A percentile compares a stretch with the other conserved stretches of the same genome.
Conservation (phyloP, 73 alveolate genomes). For the Stentor roeselii region DNA sequence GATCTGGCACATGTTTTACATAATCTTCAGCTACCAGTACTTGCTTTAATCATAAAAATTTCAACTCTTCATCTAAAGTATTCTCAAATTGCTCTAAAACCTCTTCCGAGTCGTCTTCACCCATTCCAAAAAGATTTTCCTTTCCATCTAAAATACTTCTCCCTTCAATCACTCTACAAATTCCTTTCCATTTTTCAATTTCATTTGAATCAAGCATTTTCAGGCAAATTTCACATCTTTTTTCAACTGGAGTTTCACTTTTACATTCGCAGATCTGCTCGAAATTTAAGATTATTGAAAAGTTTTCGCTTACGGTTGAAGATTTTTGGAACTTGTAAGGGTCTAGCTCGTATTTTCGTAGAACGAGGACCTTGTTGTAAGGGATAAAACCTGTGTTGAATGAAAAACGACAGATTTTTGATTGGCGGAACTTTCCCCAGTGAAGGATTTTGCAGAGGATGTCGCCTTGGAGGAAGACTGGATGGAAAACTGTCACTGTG, state of each 20-base stretch:
- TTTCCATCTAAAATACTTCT: neutral
- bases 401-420: constrained; percentile 35
- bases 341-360: constrained; percentile 22
- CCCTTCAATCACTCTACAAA: neutral
- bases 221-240: constrained; percentile 40
- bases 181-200: neutral
- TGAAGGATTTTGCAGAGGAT: constrained; percentile 25
- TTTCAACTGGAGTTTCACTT: constrained; percentile 24
- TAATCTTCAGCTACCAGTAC: constrained; percentile 6
- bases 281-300: constrained; percentile 28
- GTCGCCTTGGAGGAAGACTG: constrained; percentile 37
- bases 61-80: neutral
- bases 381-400: constrained; percentile 53
- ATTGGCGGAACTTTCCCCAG: constrained; percentile 31
- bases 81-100: neutral
- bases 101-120: neutral
- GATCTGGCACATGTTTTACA: constrained; percentile 8
- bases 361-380: constrained; percentile 12
- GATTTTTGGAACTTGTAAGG: constrained; percentile 38
- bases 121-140: neutral
- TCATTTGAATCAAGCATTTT: constrained; percentile 9
- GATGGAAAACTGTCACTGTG: constrained; percentile 6
- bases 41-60: neutral
- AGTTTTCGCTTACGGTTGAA: constrained; percentile 24
- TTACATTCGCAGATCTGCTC: constrained; percentile 43